Base-by-base conservation (phyloP, 257 asterid genomes). In the Plantago ovata region DNA sequence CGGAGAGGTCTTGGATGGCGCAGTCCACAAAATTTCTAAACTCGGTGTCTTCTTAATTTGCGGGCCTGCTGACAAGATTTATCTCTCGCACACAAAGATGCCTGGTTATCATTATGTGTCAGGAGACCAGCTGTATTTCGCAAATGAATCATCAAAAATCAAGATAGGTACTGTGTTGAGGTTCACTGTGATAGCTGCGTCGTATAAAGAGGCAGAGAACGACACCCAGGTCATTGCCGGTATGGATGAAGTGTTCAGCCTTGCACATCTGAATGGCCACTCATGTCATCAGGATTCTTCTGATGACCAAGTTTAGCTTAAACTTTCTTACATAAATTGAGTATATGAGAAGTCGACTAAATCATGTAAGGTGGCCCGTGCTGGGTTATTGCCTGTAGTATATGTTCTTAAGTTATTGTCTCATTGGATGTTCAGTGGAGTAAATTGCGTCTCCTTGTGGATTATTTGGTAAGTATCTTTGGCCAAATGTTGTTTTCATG, bases 1-100 rank as follows among this genome's bases (percentile, higher is more conserved):
- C 2, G 98, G 98, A 19, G 95, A 92, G 74, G 61, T 82, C 43
- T 47, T 88, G 78, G 83, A 80, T 62, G 95, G 96, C 6, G 64
- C 69, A 6, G 93, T 72, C 23, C 84, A 83, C 84, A 84, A 58
- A 62, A 74, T 87, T 56, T 38, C 76, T 72, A 82, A 80, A 69
- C 90, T 80, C 5, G 91, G 96, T 0, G 76, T 85, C 13, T 84
- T 88, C 81, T 56, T 85, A 70, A 74, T 67, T 56, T 75, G 83
- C 24, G 94, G 96, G 60, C 94, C 95, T 0, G 63, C 72, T 1
- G 93, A 85, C 42, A 84, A 81, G 22, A 57, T 91, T 9, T 87
- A 75, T 66, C 69, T 87, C 1, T 87, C 96, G 13, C 83, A 74
- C 42, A 73, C 50, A 39, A 87, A 91, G 62, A 83, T 85, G 92